These are phyloP conservation scores for Kernera saxatilis DNA, from an alignment of 345 rosid genomes.

Conservation along the genomic window DNA sequence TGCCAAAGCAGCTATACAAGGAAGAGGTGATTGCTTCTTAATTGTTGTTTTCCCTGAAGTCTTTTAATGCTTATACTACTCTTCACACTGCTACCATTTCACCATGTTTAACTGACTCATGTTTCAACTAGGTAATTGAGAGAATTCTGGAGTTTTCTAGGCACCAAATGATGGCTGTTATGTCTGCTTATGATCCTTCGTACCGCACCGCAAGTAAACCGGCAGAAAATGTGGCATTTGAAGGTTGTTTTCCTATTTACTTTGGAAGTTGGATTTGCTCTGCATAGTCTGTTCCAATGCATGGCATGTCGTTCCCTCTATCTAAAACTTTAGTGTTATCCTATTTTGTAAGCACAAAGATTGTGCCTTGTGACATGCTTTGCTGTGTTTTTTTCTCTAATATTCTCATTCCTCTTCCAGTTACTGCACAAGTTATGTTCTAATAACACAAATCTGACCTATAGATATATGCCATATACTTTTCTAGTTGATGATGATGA, in stretches of 20 bases:
- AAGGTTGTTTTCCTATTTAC: slow-evolving; percentile 50
- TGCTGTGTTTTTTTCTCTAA: background rate
- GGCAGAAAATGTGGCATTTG: slow-evolving; percentile 59
- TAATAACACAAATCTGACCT: slow-evolving; percentile 10
- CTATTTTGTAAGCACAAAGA: background rate
- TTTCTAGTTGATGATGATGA: slow-evolving; percentile 80
- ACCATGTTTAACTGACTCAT: background rate
- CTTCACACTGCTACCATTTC: background rate
- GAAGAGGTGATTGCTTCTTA: slow-evolving; percentile 69
- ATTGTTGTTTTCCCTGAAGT: slow-evolving; percentile 7
- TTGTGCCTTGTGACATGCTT: background rate
- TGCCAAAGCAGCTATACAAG: slow-evolving; percentile 94
- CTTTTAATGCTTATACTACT: background rate
- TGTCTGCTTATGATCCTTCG: slow-evolving; percentile 91
- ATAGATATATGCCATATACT: slow-evolving; percentile 9
- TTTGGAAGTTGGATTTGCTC: slow-evolving; percentile 1
- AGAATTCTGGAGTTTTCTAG: slow-evolving; percentile 92
- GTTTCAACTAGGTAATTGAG: slow-evolving; percentile 71
- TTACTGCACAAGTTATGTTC: slow-evolving; percentile 4
- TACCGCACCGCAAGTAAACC: slow-evolving; percentile 83
- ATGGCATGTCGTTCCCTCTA: background rate
- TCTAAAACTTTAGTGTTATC: background rate
- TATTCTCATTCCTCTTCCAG: background rate
- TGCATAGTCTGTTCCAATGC: background rate
- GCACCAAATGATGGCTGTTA: slow-evolving; percentile 77